These are phyloP conservation scores for Gnaphalium uliginosum DNA, from an alignment of 129 eudicot species.

Conservation along the genomic window DNA sequence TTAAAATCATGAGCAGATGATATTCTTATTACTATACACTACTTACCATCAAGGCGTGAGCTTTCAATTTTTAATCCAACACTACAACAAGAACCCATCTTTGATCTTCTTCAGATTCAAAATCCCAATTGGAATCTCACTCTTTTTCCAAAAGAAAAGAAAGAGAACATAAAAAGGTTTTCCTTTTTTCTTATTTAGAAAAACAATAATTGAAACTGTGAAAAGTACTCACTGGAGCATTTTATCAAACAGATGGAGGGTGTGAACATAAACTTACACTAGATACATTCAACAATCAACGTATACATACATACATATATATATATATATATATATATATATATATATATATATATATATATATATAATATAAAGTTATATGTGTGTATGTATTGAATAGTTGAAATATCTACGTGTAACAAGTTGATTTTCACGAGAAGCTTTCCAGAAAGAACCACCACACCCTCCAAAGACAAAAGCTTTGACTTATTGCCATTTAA, in stretches of 20 bases:
- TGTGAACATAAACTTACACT: conserved; percentile 11
- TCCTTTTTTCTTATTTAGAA: neutral
- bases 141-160: neutral
- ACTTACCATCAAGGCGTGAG: conserved; percentile 45
- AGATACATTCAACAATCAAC: neutral
- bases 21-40: neutral
- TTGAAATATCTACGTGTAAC: conserved; percentile 2
- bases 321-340: neutral
- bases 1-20: neutral
- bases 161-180: neutral
- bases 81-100: conserved; percentile 55
- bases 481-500: conserved; percentile 18
- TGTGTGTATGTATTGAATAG: conserved; percentile 2
- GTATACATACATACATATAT: neutral
- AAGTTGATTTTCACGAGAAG: conserved; percentile 16
- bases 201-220: neutral
- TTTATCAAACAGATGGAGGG: conserved; percentile 20
- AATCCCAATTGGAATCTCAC: conserved; percentile 13
- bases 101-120: conserved; percentile 16
- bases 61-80: conserved; percentile 51
- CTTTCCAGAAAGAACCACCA: conserved; percentile 19
- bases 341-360: neutral
- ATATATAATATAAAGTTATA: neutral
- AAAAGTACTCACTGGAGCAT: conserved; percentile 19
- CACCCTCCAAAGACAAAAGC: neutral